Base-by-base conservation (phyloP, 2,329 filamentous ascomycete genomes). In the Alternaria brassicae region DNA sequence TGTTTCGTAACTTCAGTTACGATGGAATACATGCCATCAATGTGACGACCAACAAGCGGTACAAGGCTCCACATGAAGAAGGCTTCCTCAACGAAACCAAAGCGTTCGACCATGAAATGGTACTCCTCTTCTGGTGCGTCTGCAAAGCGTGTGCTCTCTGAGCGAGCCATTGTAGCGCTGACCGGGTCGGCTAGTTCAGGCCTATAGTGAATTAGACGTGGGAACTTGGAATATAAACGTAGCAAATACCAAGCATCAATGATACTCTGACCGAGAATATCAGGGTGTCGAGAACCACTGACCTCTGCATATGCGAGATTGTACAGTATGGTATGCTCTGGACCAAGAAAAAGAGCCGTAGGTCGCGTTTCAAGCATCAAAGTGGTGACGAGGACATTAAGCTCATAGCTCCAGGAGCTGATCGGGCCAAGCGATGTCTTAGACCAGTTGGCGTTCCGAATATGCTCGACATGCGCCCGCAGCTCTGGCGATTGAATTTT, bases 1-100 rank as follows among this genome's bases (percentile, higher is more conserved):
- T 64, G 59, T 37, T 64, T 62, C n/a, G 63, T 66, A 23, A 66
- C 55, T 41, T 66, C 63, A 4, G 61, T 64, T 4, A 66, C 63
- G 4, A 62, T 66, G 4, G 53, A 61, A n/a, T 63, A 63, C 60
- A 65, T 53, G 48, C 62, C 62, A 19, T 49, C 51, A 7, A 63
- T 45, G 4, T 51, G 17, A 30, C 53, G 32, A 30, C 60, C 59
- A 25, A 60, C 48, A 25, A 65, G 60, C 6, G 60, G 57, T 13
- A 58, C 45, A 19, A 65, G 51, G 25, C 60, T 61, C 56, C 60
- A 63, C 50, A 50, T 52, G 51, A 65, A 63, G 42, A 63, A 63
- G 13, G 53, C 34, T 25, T 65, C 62, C 42, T 65, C 62, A 6
- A 63, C 41, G 28, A 63, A 58, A 6, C 62, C 62, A n/a, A 52